These are phyloP conservation scores for Juglanconis sp. DNA, from an alignment of 2,329 filamentous ascomycete genomes.

Conservation along the genomic window DNA sequence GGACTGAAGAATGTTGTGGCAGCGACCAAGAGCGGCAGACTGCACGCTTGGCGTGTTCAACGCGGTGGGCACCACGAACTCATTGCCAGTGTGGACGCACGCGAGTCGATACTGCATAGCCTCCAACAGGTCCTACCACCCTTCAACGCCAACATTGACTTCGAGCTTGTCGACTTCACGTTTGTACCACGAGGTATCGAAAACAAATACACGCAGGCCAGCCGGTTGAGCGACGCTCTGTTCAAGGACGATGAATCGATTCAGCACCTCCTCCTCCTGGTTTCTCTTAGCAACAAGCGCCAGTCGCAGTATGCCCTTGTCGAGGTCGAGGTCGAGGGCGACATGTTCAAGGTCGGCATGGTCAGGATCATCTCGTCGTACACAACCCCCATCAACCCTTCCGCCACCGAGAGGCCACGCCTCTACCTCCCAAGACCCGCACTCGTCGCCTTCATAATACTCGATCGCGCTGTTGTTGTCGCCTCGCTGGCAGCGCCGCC, in stretches of 20 bases:
- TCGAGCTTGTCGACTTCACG: constrained; percentile 78
- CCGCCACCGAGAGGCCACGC: constrained; percentile 50
- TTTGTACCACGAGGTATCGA: constrained; percentile 58
- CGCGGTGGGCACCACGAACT: constrained; percentile 80
- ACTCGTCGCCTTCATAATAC: constrained; percentile 77
- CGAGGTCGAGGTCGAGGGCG: constrained; percentile 62
- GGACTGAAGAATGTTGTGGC: constrained; percentile 84
- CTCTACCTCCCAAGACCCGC: constrained; percentile 76
- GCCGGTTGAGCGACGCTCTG: constrained; percentile 48
- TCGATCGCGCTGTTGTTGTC: constrained; percentile 74
- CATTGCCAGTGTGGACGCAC: constrained; percentile 67
- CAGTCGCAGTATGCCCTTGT: constrained; percentile 68
- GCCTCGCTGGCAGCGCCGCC: constrained; percentile 67
- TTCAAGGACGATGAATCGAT: constrained; percentile 47
- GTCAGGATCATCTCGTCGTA: constrained; percentile 67
- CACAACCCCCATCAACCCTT: constrained; percentile 47
- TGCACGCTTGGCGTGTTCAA: constrained; percentile 86
- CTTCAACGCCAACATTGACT: constrained; percentile 51
- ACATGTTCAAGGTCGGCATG: constrained; percentile 56
- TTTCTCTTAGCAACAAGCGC: constrained; percentile 51
- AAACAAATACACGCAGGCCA: constrained; percentile 47
- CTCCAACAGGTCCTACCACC: constrained; percentile 55
- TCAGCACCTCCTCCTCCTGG: constrained; percentile 61
- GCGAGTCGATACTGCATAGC: constrained; percentile 59
- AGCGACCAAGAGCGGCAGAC: constrained; percentile 69